Conservation (phyloP, 495 filamentous ascomycete genomes). For the Hyaloscypha variabilis region DNA sequence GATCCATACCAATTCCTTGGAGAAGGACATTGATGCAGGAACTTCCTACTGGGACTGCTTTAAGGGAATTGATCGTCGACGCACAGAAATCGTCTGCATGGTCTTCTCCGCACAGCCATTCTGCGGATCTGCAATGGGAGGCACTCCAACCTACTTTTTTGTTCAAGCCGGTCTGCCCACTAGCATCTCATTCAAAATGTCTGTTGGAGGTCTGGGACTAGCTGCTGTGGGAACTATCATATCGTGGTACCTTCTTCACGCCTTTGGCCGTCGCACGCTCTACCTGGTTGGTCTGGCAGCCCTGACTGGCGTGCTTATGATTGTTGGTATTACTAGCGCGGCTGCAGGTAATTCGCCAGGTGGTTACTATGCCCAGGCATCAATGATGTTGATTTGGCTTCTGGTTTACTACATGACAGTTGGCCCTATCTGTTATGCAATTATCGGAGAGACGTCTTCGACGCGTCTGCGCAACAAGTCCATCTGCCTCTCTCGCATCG, state of each 20-base stretch:
- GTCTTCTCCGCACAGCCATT: conserved; percentile 66
- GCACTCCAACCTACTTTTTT: conserved; percentile 53
- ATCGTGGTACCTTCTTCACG: conserved; percentile 52
- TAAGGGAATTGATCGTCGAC: conserved; percentile 63
- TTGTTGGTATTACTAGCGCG: conserved; percentile 37
- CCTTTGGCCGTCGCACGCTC: conserved; percentile 52
- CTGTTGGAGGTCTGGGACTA: conserved; percentile 49
- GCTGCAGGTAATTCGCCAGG: background rate
- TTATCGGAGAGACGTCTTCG: conserved; percentile 60
- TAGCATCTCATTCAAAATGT: conserved; percentile 54
- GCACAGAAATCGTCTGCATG: conserved; percentile 69
- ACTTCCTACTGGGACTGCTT: conserved; percentile 68
- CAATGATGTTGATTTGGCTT: conserved; percentile 54
- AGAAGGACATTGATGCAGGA: conserved; percentile 57
- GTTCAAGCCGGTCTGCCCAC: conserved; percentile 63
- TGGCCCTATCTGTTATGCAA: conserved; percentile 59
- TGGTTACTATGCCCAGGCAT: conserved; percentile 56
- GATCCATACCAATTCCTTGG: conserved; percentile 61
- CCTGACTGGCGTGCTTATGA: conserved; percentile 36
- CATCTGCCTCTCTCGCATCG: conserved; percentile 44
- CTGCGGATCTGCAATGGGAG: conserved; percentile 58
- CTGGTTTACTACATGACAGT: conserved; percentile 59
- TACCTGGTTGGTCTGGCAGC: conserved; percentile 35
- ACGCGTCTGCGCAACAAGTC: conserved; percentile 56
- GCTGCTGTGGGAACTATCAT: conserved; percentile 52